Base-by-base conservation (phyloP, 2,329 filamentous ascomycete genomes). In the Fusarium cicatricum region DNA sequence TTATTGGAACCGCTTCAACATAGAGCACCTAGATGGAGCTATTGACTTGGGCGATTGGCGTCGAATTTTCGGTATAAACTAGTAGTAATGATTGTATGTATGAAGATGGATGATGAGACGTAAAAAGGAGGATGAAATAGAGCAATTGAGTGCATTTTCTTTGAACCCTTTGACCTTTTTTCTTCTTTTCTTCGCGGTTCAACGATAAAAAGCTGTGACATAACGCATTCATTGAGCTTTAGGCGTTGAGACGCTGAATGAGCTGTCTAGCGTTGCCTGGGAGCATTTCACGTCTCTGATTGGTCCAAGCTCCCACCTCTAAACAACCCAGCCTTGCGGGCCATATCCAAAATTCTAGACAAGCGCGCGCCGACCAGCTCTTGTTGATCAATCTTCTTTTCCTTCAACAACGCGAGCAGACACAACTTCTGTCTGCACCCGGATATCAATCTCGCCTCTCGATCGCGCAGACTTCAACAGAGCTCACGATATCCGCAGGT, bases 251-350 rank as follows among this genome's bases (percentile, higher is more conserved):
- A 39, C 41, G 21, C 36, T 62, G 19, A 10, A 10, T 33, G 33
- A 36, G 40, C 37, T 49, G 40, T 51, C 55, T 52, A 54, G 56
- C 43, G 60, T 63, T 64, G 60, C 56, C 56, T 64, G 6, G 56
- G 44, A 61, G 34, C 47, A 38, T 39, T 34, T n/a, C 32, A 41
- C 19, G 9, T 14, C 38, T 53, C 36, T 72, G 63, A 75, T 75
- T 75, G 73, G 73, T 9, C 59, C 53, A 64, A 75, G 73, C 73
- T 75, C 50, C 42, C 52, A 62, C 55, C 55, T 62, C 58, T 55
- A 67, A 65, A 52, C 58, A 40, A 43, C 58, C 60, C 58, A 71
- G 70, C 68, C 69, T 70, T 64, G 69, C 55, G 21, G 40, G 41
- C 47, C 57, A 50, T 56, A 52, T 53, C 67, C 66, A 72, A 73